Base-by-base conservation (phyloP, 805 yeast genomes). In the Myxozyma sirexii region DNA sequence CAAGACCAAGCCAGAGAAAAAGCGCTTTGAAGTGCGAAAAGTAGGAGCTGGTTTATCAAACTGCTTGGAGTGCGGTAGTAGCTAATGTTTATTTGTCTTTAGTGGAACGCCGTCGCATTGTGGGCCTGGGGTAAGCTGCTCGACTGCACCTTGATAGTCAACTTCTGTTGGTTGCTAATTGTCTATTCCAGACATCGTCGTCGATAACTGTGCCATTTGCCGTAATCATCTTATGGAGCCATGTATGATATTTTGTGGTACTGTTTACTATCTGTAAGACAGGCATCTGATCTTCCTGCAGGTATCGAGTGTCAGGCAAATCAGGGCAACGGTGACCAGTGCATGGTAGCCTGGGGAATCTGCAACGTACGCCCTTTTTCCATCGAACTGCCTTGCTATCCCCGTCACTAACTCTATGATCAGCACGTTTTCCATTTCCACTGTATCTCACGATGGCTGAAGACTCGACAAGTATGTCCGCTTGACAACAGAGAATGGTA, bases 81-180 rank as follows among this genome's bases (percentile, higher is more conserved):
- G 31, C 51, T 44, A 49, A 31, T n/a, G 52, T 42, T 54, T 23
- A 27, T 24, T 43, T 21, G 17, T 17, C 5, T 56, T 2, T 53
- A 73, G 78, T 93, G 99, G 98, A 91, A 97, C 13, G 98, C 98
- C 0, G 99, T 94, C 50, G 98, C 98, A n/a, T 90, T 94, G 72
- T 94, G 99, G 99, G 90, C 97, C 0, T 94, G 99, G 99, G 69
- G 70, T 57, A 71, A 70, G 57, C 45, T 24, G 15, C 10, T 17
- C 26, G 12, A n/a, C 4, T 4, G n/a, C 21, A 38, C 42, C 42
- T 38, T 38, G 42, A 38, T 41, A 23, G 27, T 41, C 27, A 21
- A 15, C 45, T 2, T 21, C 15, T 2, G 42, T 4, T 17, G 12
- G 21, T n/a, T 38, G 3, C 19, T 17, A 38, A 17, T 38, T 17